Percentiles rank a stretch among this genome's conserved stretches.
phyloP scores from a whole-genome alignment of 192 early-diverging fungal genomes.

The Funneliformis mosseae region DNA sequence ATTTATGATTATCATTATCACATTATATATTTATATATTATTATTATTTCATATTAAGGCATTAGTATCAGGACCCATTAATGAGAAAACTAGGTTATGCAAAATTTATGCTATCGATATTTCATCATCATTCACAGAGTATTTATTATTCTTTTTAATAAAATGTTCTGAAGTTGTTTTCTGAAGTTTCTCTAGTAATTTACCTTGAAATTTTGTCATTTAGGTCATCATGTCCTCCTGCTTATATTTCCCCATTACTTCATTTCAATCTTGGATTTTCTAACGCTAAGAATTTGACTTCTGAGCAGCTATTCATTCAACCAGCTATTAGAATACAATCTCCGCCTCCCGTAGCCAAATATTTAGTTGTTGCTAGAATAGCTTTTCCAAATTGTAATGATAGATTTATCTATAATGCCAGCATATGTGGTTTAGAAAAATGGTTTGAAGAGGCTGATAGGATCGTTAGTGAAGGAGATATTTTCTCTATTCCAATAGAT shows the following conservation, averaged over 20 bases:
- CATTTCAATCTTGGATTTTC: constrained; percentile 60
- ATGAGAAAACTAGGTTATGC: constrained; percentile 43
- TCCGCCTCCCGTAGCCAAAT: constrained; percentile 54
- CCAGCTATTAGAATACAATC: constrained; percentile 20
- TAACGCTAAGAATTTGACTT: constrained; percentile 38
- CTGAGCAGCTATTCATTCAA: constrained; percentile 27
- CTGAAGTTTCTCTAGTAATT: background rate
- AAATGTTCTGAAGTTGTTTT: background rate
- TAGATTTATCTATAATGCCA: constrained; percentile 58
- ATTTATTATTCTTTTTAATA: background rate
- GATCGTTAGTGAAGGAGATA: constrained; percentile 69
- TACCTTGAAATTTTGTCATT: background rate
- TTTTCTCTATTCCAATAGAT: constrained; percentile 66
- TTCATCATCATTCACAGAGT: background rate
- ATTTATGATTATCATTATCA: background rate
- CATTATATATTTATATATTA: background rate
- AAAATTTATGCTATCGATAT: constrained; percentile 45
- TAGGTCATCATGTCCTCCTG: constrained; percentile 35
- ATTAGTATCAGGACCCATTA: constrained; percentile 41
- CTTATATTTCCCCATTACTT: constrained; percentile 57
- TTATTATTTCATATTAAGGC: background rate
- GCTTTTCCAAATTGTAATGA: constrained; percentile 64
- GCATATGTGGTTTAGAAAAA: constrained; percentile 58
- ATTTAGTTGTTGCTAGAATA: constrained; percentile 66
- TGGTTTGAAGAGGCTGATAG: constrained; percentile 67